These are phyloP conservation scores for Myrica gale DNA, from an alignment of 306 rosid species.

Conservation along the genomic window DNA sequence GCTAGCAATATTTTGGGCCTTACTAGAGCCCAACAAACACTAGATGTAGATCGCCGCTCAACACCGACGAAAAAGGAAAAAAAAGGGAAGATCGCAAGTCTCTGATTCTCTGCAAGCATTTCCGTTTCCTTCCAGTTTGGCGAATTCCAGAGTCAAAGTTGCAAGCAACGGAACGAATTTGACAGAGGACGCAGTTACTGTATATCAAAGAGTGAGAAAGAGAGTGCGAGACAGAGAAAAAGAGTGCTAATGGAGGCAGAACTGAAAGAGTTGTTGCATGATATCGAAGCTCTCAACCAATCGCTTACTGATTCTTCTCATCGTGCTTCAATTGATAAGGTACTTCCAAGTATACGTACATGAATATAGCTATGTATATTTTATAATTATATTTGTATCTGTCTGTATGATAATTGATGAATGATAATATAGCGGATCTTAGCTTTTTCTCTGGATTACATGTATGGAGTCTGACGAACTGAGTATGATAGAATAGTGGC, in stretches of 20 bases:
- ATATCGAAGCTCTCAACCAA: constrained; percentile 74
- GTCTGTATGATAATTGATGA: neutral
- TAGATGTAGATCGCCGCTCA: too few species aligned
- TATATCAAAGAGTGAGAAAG: neutral
- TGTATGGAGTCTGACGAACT: neutral
- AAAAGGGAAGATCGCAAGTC: neutral
- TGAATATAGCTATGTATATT: neutral
- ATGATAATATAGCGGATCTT: neutral
- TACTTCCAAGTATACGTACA: constrained; percentile 9
- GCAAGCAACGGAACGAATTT: neutral
- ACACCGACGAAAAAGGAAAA: neutral
- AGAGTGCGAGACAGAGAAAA: constrained; percentile 10
- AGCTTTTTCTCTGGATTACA: constrained; percentile 3
- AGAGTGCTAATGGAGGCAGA: constrained; percentile 61
- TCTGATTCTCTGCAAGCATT: neutral
- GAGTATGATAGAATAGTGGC: neutral
- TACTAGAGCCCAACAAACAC: neutral
- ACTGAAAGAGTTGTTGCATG: constrained; percentile 53
- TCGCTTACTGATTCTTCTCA: constrained; percentile 67
- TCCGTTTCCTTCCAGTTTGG: neutral
- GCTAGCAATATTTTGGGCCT: neutral
- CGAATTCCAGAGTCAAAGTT: neutral
- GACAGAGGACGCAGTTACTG: neutral
- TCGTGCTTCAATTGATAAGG: constrained; percentile 55
- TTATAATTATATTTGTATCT: neutral